Evolutionary conservation across 768 basidiomycete genomes (phyloP).

Genomic region (Lactifluus echinatus): DNA sequence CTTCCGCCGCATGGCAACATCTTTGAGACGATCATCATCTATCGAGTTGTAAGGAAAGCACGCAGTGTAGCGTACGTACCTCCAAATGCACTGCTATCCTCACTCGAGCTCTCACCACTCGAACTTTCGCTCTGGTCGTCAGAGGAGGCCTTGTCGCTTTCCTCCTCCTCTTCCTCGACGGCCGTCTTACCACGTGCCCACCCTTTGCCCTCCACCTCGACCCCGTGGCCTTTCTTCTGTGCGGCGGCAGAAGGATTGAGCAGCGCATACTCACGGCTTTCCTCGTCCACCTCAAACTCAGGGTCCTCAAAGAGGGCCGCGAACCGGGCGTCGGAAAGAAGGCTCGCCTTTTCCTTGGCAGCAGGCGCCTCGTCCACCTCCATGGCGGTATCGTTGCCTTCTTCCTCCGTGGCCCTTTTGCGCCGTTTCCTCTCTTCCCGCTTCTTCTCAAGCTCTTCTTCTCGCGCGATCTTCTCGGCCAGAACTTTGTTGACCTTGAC

Average conservation of each 20-base stretch:
- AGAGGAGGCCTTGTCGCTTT: conserved; percentile 59
- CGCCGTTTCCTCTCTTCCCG: conserved; percentile 44
- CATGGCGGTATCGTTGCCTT: conserved; percentile 30
- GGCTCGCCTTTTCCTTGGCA: conserved; percentile 31
- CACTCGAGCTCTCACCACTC: conserved; percentile 23
- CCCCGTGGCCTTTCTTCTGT: conserved; percentile 30
- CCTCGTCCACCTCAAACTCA: conserved; percentile 87
- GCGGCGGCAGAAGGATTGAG: conserved; percentile 83
- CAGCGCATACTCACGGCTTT: conserved; percentile 78
- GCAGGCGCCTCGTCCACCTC: conserved; percentile 28
- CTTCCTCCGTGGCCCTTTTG: conserved; percentile 33
- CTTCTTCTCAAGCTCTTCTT: conserved; percentile 52
- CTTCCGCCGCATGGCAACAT: neutral
- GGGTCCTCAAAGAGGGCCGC: conserved; percentile 84
- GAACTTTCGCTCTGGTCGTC: conserved; percentile 27
- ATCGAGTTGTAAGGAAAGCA: neutral
- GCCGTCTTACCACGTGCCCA: conserved; percentile 22
- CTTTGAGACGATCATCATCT: neutral
- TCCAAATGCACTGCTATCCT: conserved; percentile 39
- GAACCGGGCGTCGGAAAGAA: conserved; percentile 87
- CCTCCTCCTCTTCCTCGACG: conserved; percentile 54
- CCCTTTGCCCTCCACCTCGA: conserved; percentile 12
- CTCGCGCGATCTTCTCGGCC: conserved; percentile 72
- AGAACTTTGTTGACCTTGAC: conserved; percentile 81
- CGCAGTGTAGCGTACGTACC: conserved; percentile 23